phyloP scores from a whole-genome alignment of 2,329 filamentous ascomycete genomes.

The Aciculosporium take region DNA sequence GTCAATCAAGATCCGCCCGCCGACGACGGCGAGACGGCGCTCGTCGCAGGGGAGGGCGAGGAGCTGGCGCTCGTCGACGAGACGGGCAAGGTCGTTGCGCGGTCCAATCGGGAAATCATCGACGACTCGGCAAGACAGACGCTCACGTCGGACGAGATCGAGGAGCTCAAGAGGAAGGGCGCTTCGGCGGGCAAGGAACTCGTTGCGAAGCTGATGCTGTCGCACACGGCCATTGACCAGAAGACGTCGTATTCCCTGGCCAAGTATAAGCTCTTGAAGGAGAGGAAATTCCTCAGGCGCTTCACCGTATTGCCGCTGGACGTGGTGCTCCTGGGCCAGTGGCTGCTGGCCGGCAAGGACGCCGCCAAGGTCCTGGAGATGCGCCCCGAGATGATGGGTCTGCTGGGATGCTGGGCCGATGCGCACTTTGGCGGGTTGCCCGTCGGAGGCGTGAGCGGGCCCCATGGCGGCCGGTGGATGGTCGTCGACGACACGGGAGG shows the following conservation, averaged over 20 bases:
- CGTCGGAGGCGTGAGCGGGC: conserved; percentile 11
- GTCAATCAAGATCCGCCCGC: conserved; percentile 20
- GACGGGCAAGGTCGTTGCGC: conserved; percentile 31
- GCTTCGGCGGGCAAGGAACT: conserved; percentile 73
- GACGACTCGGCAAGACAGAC: conserved; percentile 57
- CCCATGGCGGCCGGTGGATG: conserved; percentile 48
- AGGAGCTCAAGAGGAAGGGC: conserved; percentile 58
- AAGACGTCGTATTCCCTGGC: conserved; percentile 89
- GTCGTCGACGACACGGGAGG: conserved; percentile 81
- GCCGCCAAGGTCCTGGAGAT: conserved; percentile 70
- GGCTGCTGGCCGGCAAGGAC: conserved; percentile 68
- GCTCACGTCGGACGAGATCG: conserved; percentile 60
- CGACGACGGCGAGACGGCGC: conserved; percentile 31
- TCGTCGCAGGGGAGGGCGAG: conserved; percentile 23
- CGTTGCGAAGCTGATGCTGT: conserved; percentile 82
- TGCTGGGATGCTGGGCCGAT: conserved; percentile 82
- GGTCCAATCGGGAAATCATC: conserved; percentile 44
- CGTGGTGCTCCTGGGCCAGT: conserved; percentile 59
- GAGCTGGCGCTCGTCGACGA: conserved; percentile 30
- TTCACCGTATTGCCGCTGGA: conserved; percentile 81
- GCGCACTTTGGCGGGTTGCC: conserved; percentile 47
- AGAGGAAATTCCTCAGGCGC: conserved; percentile 79
- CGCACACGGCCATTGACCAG: conserved; percentile 78
- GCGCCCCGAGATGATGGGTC: conserved; percentile 65
- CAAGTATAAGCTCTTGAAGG: conserved; percentile 91